Base-by-base conservation (phyloP, 2,329 filamentous ascomycete species). In the Nemania abortiva region DNA sequence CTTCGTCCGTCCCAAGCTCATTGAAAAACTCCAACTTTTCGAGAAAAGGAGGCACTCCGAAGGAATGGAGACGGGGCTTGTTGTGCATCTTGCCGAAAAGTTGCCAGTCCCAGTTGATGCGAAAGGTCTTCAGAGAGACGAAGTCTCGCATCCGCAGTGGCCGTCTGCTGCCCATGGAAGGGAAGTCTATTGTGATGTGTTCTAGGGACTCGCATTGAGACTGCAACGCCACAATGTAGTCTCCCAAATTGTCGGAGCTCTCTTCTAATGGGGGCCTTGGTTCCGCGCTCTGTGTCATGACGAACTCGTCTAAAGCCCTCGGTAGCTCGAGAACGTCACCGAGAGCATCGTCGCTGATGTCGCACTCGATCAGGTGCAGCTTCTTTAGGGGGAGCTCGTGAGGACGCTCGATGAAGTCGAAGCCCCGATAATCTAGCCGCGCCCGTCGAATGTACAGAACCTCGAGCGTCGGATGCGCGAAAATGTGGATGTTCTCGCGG, bases 401-500 rank as follows among this genome's bases (percentile, higher is more conserved):
- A 0, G 84, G 84, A 1, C 81, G 82, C 75, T 86, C 84, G 10
- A 84, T 81, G 20, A 80, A 77, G 66, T 86, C 83, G 55, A 86
- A 86, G 2, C 84, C 84, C 0, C 80, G 80, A 63, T 85, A 77
- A 61, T 84, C 84, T 3, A 86, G 78, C 69, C 80, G 82, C 11
- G 84, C 84, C n/a, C 81, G 75, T 54, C 77, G 79, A 57, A 86
- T 83, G 54, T 80, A 79, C 3, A 86, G 80, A 5, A 77, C 80
- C 72, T 86, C 84, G 22, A 86, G 80, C 0, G 83, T 84, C 0
- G 84, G 84, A 57, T 86, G 84, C 3, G 82, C 79, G 67, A 86
- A 86, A 59, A 86, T 84, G 76, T 86, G 83, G 55, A 86, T 85
- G 71, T 85, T 86, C 68, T 85, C 83, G 66, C 82, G 83, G 47